phyloP scores from a whole-genome alignment of 2,329 filamentous ascomycete species.

The Stachybotrys chlorohalonatus region DNA sequence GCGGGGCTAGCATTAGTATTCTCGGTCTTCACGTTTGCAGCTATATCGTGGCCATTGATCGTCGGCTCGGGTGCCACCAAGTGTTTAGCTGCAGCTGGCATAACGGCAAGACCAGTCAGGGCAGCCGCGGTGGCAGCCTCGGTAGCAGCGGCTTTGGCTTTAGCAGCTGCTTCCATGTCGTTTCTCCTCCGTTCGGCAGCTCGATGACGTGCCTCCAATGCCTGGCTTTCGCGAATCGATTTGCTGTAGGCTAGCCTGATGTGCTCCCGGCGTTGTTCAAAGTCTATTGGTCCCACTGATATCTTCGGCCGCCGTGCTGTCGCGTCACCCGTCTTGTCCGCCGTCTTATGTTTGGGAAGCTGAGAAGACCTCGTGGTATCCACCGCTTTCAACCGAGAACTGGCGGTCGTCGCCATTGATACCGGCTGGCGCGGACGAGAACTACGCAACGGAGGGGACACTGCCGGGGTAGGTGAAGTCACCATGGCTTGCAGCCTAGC shows the following conservation, averaged over 20 bases:
- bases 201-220: slow-evolving; percentile 42
- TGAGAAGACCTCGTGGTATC: slow-evolving; percentile 45
- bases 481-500: slow-evolving; percentile 65
- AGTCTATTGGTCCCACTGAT: slow-evolving; percentile 69
- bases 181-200: slow-evolving; percentile 43
- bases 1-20: neutral
- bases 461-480: slow-evolving; percentile 57
- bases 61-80: neutral
- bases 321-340: slow-evolving; percentile 26
- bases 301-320: slow-evolving; percentile 40
- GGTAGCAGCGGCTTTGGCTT: slow-evolving; percentile 25
- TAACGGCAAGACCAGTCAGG: slow-evolving; percentile 1
- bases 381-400: slow-evolving; percentile 56
- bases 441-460: slow-evolving; percentile 71
- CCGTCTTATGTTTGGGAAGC: slow-evolving; percentile 18
- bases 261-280: slow-evolving; percentile 69
- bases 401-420: slow-evolving; percentile 62
- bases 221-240: slow-evolving; percentile 67
- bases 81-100: neutral
- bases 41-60: neutral
- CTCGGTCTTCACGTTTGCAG: neutral
- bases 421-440: slow-evolving; percentile 75
- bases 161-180: slow-evolving; percentile 37
- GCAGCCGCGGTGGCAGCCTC: slow-evolving; percentile 8
- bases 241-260: slow-evolving; percentile 82